Base-by-base conservation (phyloP, 2,329 filamentous ascomycete genomes). In the Anisogramma anomala region DNA sequence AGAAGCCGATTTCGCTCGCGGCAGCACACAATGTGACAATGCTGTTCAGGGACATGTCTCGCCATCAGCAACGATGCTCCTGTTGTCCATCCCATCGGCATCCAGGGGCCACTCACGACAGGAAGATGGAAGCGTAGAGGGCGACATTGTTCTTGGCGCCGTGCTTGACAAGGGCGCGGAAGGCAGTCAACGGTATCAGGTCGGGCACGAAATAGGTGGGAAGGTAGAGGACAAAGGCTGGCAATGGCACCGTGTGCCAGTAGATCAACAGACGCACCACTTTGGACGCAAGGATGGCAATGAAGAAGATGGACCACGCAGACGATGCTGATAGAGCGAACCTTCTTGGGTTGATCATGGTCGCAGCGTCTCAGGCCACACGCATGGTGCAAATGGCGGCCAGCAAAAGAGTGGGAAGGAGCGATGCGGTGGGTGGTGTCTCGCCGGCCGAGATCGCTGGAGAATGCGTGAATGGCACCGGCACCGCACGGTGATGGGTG, bases 131-230 rank as follows among this genome's bases (percentile, higher is more conserved):
- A 23, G 9, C 22, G 5, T 23, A 23, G 22, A 23, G 22, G 22
- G 22, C 6, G 22, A 9, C 5, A 23, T 40, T 31, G 37, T 22
- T 40, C 37, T 17, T 31, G 30, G 17, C 37, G 30, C 17, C n/a
- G n/a, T n/a, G n/a, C n/a, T n/a, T n/a, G n/a, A 40, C 28, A 18
- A 40, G 20, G 28, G 33, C 13, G 13, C 37, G 14, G 7, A 23
- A 26, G 5, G 26, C 33, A 20, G 33, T 33, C 37, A 40, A 26
- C 27, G 33, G 30, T 19, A 25, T 20, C 13, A 18, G 22, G 33
- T 40, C 37, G 7, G 37, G 27, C 11, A 40, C 33, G 15, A 40
- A 40, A 26, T 26, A 40, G 3, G 37, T 40, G 15, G 37, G 37
- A 6, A 40, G 37, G 22, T 40, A 40, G 6, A 40, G 30, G 27